Conservation (phyloP, 2,329 filamentous ascomycete genomes). For the Fusarium oxysporum region DNA sequence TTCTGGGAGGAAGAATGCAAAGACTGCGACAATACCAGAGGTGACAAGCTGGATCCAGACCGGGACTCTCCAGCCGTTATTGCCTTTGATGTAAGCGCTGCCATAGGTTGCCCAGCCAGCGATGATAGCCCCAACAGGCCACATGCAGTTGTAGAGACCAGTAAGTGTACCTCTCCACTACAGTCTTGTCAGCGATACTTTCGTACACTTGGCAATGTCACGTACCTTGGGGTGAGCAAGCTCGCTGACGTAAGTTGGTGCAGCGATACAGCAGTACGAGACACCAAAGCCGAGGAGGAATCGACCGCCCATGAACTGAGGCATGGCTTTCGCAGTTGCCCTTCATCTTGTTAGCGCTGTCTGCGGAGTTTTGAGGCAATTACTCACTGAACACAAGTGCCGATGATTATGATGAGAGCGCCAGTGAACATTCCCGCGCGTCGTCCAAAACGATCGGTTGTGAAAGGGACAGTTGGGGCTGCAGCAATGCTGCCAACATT, state of each 20-base stretch:
- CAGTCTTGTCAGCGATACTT: fast-evolving
- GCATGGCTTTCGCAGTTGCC: conserved; percentile 48
- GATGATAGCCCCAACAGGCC: conserved; percentile 60
- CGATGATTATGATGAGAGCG: conserved; percentile 55
- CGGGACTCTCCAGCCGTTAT: conserved; percentile 53
- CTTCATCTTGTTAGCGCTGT: neutral
- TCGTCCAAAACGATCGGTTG: conserved; percentile 56
- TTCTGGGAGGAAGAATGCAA: conserved; percentile 54
- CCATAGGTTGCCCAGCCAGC: conserved; percentile 67
- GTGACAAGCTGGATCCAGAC: conserved; percentile 54
- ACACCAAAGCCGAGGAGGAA: conserved; percentile 67
- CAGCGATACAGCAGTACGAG: conserved; percentile 54
- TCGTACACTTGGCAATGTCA: fast-evolving
- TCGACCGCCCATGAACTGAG: conserved; percentile 60
- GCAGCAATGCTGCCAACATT: conserved; percentile 58
- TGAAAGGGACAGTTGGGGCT: conserved; percentile 54
- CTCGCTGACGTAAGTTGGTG: conserved; percentile 58
- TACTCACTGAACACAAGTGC: conserved; percentile 53
- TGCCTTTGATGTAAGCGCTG: conserved; percentile 51
- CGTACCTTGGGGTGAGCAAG: conserved; percentile 60
- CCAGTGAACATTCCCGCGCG: conserved; percentile 57
- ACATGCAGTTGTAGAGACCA: conserved; percentile 55
- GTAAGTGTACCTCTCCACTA: conserved; percentile 60
- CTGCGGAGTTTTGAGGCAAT: fast-evolving
- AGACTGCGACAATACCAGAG: conserved; percentile 51